Evolutionary conservation across 768 basidiomycete species (phyloP), one percentile per base, ranked within the genome.

Genomic region (Dioszegia aurantiaca): DNA sequence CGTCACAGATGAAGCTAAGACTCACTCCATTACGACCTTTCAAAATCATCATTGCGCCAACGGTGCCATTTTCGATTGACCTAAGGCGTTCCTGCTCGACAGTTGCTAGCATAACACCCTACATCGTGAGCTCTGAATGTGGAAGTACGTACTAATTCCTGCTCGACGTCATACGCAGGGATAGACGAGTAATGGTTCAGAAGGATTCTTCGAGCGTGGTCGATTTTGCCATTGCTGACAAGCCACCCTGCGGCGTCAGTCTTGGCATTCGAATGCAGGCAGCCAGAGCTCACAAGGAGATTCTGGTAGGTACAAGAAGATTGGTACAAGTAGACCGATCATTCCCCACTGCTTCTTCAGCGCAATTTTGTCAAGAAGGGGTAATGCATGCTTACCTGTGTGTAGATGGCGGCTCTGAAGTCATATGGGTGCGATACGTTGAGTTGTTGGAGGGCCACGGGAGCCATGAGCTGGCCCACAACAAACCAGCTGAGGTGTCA

Each of bases 391-490:
- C n/a, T n/a, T n/a, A n/a, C n/a, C n/a, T n/a, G 64, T 14, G 67
- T 65, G 48, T 61, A 63, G 40, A 69, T 61, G 17, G 67, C 58
- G 8, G 33, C 33, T 21, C 44, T 36, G 59, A 56, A 69, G 26
- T 65, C 55, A 33, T 40, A 49, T 3, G 62, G 59, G 46, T 68
- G 43, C 8, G 27, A 54, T 16, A 33, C 41, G 30, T 58, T 60
- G 1, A 64, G 23, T 42, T 36, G n/a, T 21, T 49, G 53, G 12
- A 69, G 60, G 10, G 53, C 64, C 39, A 65, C 59, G 16, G 64
- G 51, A 8, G 67, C 60, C n/a, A 69, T 41, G 17, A 69, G 49
- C 41, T 69, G 67, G 37, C 61, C 67, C 37, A 64, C 19, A 36
- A 58, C 62, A 48, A 59, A 65, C 64, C 61, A 69, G 45, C 45